Percentiles rank a stretch among this genome's conserved stretches.
These are phyloP conservation scores for Metschnikowia anglica DNA, from an alignment of 805 yeast species.

Conservation along the genomic window DNA sequence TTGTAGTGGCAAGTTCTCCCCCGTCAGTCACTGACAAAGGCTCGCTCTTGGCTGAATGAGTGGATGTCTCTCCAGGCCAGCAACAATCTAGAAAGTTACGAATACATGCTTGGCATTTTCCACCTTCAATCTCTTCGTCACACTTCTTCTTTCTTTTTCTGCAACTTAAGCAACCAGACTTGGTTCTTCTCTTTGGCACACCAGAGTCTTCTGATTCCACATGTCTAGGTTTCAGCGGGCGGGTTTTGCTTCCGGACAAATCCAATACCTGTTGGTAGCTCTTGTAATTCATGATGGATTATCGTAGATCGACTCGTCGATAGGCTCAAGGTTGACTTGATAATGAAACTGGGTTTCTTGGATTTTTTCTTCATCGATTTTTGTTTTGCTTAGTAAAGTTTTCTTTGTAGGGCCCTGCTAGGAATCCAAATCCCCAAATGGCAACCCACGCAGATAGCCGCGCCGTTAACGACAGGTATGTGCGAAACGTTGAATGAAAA, in stretches of 20 bases:
- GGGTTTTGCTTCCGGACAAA: conserved; percentile 20
- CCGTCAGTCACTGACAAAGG: neutral
- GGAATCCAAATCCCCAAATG: conserved; percentile 14
- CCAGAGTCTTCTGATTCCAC: conserved; percentile 4
- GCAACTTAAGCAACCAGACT: conserved; percentile 47
- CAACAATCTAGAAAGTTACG: conserved; percentile 45
- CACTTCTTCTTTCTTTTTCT: conserved; percentile 65
- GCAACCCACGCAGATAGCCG: conserved; percentile 21
- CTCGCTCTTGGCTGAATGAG: neutral
- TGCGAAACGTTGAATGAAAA: conserved; percentile 7
- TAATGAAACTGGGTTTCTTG: neutral
- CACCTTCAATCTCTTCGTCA: conserved; percentile 44
- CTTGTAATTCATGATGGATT: conserved; percentile 30
- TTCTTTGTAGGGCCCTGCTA: conserved; percentile 4
- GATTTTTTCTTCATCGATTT: conserved; percentile 1
- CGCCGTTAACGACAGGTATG: conserved; percentile 16
- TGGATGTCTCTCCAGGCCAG: conserved; percentile 32
- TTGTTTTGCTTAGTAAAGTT: conserved; percentile 10
- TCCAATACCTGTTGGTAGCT: conserved; percentile 38
- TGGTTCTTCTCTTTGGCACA: conserved; percentile 22
- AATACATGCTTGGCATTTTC: conserved; percentile 46
- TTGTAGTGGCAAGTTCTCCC: conserved; percentile 1
- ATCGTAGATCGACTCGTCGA: conserved; percentile 5
- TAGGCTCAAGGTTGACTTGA: neutral
- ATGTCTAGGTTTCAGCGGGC: conserved; percentile 11